Conservation (phyloP, 2,329 filamentous ascomycete species). For the Xylariaceae sp. region DNA sequence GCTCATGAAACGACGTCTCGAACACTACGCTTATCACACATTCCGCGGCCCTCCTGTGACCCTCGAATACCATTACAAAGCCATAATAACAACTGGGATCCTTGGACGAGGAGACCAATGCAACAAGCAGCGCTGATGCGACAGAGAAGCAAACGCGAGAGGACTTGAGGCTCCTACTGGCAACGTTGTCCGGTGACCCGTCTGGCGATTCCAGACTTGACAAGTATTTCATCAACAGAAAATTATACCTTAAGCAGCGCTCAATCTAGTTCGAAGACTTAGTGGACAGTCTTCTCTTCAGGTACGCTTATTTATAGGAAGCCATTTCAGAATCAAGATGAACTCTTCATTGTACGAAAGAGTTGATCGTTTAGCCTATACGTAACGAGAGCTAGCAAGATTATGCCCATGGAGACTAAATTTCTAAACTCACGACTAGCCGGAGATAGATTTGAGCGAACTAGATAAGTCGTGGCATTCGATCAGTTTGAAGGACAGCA, state of each 20-base stretch:
- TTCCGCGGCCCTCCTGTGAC: slow-evolving; percentile 1
- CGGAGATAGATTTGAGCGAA: not conserved
- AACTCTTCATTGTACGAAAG: slow-evolving; percentile 9
- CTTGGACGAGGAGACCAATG: too few relatives aligned
- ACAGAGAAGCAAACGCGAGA: not conserved
- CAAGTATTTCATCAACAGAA: not conserved
- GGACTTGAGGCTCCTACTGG: slow-evolving; percentile 1
- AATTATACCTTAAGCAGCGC: not conserved
- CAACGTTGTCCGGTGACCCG: not conserved
- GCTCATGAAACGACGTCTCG: not conserved
- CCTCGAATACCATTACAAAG: too few relatives aligned
- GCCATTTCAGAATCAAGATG: slow-evolving; percentile 1
- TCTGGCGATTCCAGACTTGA: slow-evolving; percentile 4
- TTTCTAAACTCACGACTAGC: slow-evolving; percentile 4
- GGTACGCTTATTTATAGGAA: slow-evolving; percentile 7
- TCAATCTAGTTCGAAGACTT: slow-evolving; percentile 4
- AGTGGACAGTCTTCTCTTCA: slow-evolving; percentile 8
- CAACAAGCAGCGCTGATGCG: not conserved
- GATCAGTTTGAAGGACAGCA: slow-evolving; percentile 7
- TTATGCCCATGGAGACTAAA: not conserved
- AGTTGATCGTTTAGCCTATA: not conserved
- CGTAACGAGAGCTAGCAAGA: not conserved
- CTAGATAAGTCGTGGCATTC: not conserved
- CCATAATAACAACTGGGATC: not conserved
- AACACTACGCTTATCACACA: slow-evolving; percentile 5